These are phyloP conservation scores for Lomentospora prolificans DNA, from an alignment of 2,329 filamentous ascomycete genomes.

Conservation along the genomic window DNA sequence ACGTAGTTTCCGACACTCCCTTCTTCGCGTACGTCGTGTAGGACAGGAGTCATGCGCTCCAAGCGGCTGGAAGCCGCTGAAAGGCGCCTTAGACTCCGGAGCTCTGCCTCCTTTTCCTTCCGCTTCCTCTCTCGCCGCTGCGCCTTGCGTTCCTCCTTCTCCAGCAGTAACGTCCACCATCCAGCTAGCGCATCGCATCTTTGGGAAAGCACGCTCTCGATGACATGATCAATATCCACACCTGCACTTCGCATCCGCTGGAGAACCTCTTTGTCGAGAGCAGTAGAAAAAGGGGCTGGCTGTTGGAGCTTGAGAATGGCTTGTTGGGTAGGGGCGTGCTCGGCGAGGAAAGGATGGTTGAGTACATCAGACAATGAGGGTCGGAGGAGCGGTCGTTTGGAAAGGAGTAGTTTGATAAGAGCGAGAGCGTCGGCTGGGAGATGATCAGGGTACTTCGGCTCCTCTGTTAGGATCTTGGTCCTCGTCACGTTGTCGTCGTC, in stretches of 20 bases:
- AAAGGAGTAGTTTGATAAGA: slow-evolving; percentile 70
- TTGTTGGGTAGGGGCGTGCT: slow-evolving; percentile 80
- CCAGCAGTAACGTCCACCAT: slow-evolving; percentile 91
- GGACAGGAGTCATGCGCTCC: slow-evolving; percentile 66
- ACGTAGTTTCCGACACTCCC: slow-evolving; percentile 38
- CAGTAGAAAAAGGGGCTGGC: slow-evolving; percentile 72
- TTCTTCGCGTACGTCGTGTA: slow-evolving; percentile 74
- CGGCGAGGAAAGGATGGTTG: slow-evolving; percentile 75
- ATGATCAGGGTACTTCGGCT: slow-evolving; percentile 75
- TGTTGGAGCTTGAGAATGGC: slow-evolving; percentile 77
- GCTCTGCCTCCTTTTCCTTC: slow-evolving; percentile 73
- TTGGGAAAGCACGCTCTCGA: slow-evolving; percentile 86
- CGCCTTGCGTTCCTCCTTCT: slow-evolving; percentile 89
- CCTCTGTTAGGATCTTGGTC: slow-evolving; percentile 71
- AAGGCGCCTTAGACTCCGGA: slow-evolving; percentile 67
- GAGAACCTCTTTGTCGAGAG: slow-evolving; percentile 81
- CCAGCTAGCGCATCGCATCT: slow-evolving; percentile 83
- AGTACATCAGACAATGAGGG: slow-evolving; percentile 79
- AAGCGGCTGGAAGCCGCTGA: slow-evolving; percentile 85
- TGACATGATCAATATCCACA: slow-evolving; percentile 86
- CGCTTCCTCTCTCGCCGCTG: slow-evolving; percentile 70
- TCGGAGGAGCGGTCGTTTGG: slow-evolving; percentile 77
- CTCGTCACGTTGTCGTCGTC: slow-evolving; percentile 87
- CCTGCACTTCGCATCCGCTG: slow-evolving; percentile 89
- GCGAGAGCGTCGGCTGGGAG: slow-evolving; percentile 69